Evolutionary conservation across 2,329 filamentous ascomycete genomes (phyloP), one percentile per base, ranked within the genome.

Genomic region (Ophidiomyces ophidiicola): DNA sequence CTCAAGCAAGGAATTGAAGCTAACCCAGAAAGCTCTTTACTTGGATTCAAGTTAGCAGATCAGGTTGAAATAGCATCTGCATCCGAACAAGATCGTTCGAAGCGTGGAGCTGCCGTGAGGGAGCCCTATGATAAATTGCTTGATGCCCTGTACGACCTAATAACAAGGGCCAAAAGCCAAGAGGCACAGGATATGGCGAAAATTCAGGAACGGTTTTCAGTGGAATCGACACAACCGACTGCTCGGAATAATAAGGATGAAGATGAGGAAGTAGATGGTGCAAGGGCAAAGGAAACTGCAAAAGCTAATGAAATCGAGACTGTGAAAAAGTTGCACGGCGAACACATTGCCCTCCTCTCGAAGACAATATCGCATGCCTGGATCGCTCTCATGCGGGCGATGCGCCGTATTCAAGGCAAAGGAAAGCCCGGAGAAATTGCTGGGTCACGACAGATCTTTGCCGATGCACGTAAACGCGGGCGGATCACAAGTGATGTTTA

Each of bases 401-500:
- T 94, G 75, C 82, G 90, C 41, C 83, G 90, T 38, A 80, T 96
- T 11, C 87, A 96, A 60, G 92, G 90, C 45, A 79, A 80, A 53
- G 77, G 77, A 33, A 71, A 72, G 44, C 85, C 87, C 47, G 79
- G 79, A 24, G 77, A 74, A 50, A 58, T 67, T 10, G 66, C 74
- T 25, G 90, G 90, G 2, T 81, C 92, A 50, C 76, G 90, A 44
- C 81, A 85, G 49, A 77, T 94, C 8, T 96, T 98, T 54, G 79
- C 77, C 2, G 86, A 96, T 58, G 87, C 90, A 33, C 77, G 90
- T 23, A 81, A 82, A 52, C 78, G 79, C 47, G 92, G 90, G 12
- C 81, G 86, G 38, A 73, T 98, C 32, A 90, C 85, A 5, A 93
- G 85, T 51, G 90, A 96, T 56, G 84, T 94, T 4, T 98, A 98